Percentiles rank a stretch among this genome's conserved stretches.
Evolutionary conservation across 441 rosid species (phyloP).

Genomic region (Arabidopsis hybrid): DNA sequence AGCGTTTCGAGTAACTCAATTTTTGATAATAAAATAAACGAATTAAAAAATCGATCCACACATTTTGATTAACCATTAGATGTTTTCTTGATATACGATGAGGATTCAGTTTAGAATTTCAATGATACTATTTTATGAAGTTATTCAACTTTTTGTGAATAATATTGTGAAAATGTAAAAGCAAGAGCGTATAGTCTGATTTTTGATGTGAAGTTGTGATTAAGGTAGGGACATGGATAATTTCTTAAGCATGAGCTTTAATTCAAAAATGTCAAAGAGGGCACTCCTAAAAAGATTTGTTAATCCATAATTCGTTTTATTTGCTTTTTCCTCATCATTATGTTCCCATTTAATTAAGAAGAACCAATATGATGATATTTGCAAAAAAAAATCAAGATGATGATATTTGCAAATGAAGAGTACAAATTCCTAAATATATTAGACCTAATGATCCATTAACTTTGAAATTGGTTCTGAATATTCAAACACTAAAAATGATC

Average conservation of each 20-base stretch:
- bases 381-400: too few relatives aligned
- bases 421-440: neutral
- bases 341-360: slow-evolving; percentile 23
- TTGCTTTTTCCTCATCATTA: slow-evolving; percentile 35
- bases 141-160: neutral
- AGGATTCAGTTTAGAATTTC: neutral
- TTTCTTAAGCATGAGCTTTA: slow-evolving; percentile 43
- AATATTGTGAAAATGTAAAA: slow-evolving; percentile 16
- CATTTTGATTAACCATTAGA: neutral
- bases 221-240: slow-evolving; percentile 38
- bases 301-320: slow-evolving; percentile 30
- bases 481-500: slow-evolving; percentile 8
- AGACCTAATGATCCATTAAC: slow-evolving; percentile 1
- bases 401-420: neutral
- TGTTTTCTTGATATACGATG: neutral
- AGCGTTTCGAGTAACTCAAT: slow-evolving; percentile 23
- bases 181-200: slow-evolving; percentile 10
- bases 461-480: neutral
- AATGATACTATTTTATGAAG: neutral
- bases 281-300: slow-evolving; percentile 40
- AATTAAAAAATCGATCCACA: neutral
- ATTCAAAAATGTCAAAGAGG: slow-evolving; percentile 38
- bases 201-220: slow-evolving; percentile 22
- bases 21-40: neutral
- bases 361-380: slow-evolving; percentile 15